Evolutionary conservation across 192 early-diverging fungal genomes (phyloP).

Genomic region (Backusella australiensis): DNA sequence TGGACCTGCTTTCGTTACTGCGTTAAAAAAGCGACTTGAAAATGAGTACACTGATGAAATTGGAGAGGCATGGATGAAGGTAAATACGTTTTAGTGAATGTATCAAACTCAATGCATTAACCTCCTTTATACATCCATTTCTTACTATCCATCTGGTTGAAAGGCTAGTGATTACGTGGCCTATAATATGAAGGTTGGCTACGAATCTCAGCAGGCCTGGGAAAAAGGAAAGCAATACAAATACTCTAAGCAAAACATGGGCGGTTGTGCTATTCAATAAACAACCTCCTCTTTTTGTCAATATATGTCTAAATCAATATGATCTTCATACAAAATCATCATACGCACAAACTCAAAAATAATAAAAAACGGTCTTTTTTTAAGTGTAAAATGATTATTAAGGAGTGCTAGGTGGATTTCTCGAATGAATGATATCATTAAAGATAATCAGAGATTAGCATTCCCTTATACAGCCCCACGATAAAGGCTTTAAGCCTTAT

Average conservation of each 20-base stretch:
- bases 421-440: too few relatives aligned
- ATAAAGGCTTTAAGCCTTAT: too few relatives aligned
- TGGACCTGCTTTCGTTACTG: constrained; percentile 19
- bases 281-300: background rate
- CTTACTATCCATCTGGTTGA: too few relatives aligned
- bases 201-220: constrained; percentile 26
- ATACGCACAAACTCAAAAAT: too few relatives aligned
- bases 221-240: constrained; percentile 6
- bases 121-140: background rate
- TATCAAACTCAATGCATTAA: background rate
- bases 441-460: too few relatives aligned
- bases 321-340: background rate
- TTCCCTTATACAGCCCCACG: too few relatives aligned
- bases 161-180: constrained; percentile 20
- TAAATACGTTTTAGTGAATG: background rate
- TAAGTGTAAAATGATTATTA: too few relatives aligned
- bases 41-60: constrained; percentile 21
- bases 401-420: too few relatives aligned
- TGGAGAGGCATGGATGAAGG: constrained; percentile 22
- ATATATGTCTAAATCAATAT: background rate
- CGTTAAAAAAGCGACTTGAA: constrained; percentile 16
- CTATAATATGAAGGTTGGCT: constrained; percentile 24
- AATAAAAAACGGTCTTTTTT: too few relatives aligned
- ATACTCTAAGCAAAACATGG: background rate
- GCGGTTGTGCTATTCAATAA: background rate